Evolutionary conservation across 345 rosid genomes (phyloP).

Genomic region (Trapa incisa): DNA sequence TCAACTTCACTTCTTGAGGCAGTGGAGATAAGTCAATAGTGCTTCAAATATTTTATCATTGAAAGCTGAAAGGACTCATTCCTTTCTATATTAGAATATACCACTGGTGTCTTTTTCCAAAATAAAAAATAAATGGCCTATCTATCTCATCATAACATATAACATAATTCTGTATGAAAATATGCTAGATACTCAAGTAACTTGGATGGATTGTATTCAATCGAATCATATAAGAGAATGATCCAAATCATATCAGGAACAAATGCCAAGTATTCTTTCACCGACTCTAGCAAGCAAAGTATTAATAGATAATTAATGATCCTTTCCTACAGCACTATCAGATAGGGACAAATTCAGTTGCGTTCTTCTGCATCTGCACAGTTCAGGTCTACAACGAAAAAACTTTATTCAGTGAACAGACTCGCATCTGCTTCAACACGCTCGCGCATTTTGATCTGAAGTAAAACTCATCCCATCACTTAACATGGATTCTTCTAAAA

Average conservation of each 20-base stretch:
- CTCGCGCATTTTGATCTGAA: background rate
- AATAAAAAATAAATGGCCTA: background rate
- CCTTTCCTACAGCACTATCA: background rate
- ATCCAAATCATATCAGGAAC: too few species aligned
- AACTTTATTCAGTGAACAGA: background rate
- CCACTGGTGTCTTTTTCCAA: background rate
- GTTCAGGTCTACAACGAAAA: background rate
- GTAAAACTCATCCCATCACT: background rate
- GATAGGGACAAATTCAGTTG: background rate
- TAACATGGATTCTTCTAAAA: too few species aligned
- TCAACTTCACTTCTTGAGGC: background rate
- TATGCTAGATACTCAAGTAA: background rate
- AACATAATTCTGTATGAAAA: background rate
- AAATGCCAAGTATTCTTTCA: too few species aligned
- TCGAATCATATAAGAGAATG: too few species aligned
- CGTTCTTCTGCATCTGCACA: background rate
- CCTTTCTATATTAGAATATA: background rate
- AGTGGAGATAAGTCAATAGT: background rate
- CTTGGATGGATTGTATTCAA: too few species aligned
- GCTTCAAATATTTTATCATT: background rate
- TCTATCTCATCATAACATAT: background rate
- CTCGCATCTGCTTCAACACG: background rate
- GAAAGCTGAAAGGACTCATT: background rate
- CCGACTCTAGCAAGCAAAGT: background rate
- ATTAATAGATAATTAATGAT: background rate